phyloP scores from a whole-genome alignment of 2,329 filamentous ascomycete species.

The Coniochaeta sp. region DNA sequence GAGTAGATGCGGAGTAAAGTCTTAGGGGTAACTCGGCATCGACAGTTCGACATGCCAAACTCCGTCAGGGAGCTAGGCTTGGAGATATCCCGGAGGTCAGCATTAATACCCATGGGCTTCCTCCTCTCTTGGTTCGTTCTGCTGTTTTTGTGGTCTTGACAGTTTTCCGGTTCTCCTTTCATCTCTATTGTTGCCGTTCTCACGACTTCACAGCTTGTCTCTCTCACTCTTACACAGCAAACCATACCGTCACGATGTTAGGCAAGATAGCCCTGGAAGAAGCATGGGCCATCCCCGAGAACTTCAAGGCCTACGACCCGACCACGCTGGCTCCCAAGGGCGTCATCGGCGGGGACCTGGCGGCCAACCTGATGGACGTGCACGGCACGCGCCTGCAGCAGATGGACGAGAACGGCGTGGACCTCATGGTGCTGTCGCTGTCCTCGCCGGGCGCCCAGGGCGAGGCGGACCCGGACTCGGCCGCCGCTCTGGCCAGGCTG shows the following conservation, averaged over 20 bases:
- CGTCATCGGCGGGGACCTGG: slow-evolving; percentile 12
- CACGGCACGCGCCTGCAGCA: slow-evolving; percentile 12
- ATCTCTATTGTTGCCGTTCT: neutral
- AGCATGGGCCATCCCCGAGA: slow-evolving; percentile 14
- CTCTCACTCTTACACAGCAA: neutral
- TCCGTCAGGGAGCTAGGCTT: neutral
- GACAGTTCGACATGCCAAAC: neutral
- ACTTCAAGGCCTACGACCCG: slow-evolving; percentile 13
- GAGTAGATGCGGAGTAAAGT: slow-evolving; percentile 1
- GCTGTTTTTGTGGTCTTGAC: neutral
- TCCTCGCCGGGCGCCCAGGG: slow-evolving; percentile 13
- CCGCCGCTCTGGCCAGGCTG: slow-evolving; percentile 10
- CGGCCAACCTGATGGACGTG: slow-evolving; percentile 14
- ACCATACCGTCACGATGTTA: slow-evolving; percentile 8
- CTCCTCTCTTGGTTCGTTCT: slow-evolving; percentile 3
- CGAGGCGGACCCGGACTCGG: slow-evolving; percentile 8
- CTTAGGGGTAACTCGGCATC: slow-evolving; percentile 2
- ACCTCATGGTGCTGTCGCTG: slow-evolving; percentile 14
- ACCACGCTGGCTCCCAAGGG: slow-evolving; percentile 12
- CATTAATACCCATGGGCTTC: neutral
- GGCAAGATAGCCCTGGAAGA: slow-evolving; percentile 15
- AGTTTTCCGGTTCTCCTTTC: neutral
- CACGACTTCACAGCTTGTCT: neutral
- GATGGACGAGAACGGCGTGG: slow-evolving; percentile 15
- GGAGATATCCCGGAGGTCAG: neutral